Conservation (phyloP, 768 basidiomycete species). For the Mycena venus region DNA sequence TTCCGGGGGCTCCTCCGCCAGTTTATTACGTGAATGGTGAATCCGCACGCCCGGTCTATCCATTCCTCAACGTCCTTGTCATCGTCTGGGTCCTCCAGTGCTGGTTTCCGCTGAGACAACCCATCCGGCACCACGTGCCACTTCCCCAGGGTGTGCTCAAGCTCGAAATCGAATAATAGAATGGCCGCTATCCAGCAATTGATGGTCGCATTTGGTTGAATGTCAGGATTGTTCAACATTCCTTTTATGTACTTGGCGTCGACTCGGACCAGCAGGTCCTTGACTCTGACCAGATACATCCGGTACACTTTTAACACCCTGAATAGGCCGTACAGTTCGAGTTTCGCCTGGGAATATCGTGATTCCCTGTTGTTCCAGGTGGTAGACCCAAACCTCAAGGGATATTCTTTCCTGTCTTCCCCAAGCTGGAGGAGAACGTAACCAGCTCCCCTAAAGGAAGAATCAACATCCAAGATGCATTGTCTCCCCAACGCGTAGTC, state of each 20-base stretch:
- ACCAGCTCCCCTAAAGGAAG: background rate
- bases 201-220: background rate
- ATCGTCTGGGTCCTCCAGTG: no score
- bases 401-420: background rate
- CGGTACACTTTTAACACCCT: background rate
- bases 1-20: no score
- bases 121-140: background rate
- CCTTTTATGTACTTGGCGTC: no score
- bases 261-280: background rate
- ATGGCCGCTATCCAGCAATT: no score
- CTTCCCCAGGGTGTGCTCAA: no score
- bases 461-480: background rate
- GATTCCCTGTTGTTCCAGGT: no score
- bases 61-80: no score
- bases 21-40: no score
- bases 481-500: background rate
- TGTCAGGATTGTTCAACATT: background rate
- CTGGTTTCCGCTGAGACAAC: background rate
- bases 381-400: no score
- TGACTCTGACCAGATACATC: background rate
- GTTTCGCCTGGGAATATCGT: background rate
- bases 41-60: no score
- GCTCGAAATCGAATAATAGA: no score
- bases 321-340: background rate
- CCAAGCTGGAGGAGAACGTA: background rate